Evolutionary conservation across 169 alveolate genomes (phyloP).

Genomic region (Eimeria acervulina): DNA sequence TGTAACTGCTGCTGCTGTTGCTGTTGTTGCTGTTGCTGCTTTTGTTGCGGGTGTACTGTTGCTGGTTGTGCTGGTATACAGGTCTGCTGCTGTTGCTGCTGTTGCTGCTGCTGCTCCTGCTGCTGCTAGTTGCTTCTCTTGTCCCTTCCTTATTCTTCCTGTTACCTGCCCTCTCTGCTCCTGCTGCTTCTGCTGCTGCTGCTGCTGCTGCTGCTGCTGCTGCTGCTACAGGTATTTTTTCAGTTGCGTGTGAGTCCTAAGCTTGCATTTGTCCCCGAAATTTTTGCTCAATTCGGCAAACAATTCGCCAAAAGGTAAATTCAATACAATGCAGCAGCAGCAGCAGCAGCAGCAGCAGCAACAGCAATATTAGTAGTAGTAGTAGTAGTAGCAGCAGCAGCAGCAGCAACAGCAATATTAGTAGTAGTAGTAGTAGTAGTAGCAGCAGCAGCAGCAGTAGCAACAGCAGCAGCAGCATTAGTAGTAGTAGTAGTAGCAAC

Average conservation of each 20-base stretch:
- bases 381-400: neutral
- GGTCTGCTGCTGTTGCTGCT: too few relatives aligned
- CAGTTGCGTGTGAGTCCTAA: constrained; percentile 54
- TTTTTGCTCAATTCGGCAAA: constrained; percentile 62
- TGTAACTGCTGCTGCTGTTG: neutral
- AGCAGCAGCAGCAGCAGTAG: neutral
- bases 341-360: neutral
- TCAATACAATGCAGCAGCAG: neutral
- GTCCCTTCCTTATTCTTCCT: neutral
- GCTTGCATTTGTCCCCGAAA: constrained; percentile 69
- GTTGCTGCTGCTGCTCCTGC: neutral
- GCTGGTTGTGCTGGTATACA: too few relatives aligned
- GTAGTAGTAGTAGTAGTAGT: neutral
- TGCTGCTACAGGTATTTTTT: constrained; percentile 7
- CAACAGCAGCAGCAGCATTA: neutral
- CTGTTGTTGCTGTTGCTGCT: neutral
- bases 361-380: neutral
- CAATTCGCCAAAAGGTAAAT: constrained; percentile 33
- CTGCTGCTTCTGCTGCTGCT: too few relatives aligned
- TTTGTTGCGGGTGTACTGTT: neutral
- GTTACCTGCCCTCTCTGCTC: too few relatives aligned
- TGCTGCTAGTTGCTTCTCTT: neutral
- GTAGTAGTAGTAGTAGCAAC: neutral
- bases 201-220: neutral
- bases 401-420: neutral